These are phyloP conservation scores for Solanum sparsipilum DNA, from an alignment of 257 asterid genomes.

Conservation along the genomic window DNA sequence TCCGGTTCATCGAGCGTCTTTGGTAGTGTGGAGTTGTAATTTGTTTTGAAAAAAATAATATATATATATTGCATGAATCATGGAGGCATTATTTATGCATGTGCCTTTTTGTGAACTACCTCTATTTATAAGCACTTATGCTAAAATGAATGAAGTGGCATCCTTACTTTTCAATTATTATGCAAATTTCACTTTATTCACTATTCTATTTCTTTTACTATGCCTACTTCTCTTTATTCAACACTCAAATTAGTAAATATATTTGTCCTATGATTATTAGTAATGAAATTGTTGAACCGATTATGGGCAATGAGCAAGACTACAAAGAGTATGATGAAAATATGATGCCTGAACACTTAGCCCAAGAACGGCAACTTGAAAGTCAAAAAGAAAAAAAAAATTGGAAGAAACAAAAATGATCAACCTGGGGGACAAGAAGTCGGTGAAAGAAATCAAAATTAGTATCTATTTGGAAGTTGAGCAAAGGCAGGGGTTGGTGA, in stretches of 20 bases:
- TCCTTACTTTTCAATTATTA: neutral
- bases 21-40: neutral
- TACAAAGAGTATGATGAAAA: neutral
- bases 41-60: neutral
- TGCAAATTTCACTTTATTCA: neutral
- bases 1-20: neutral
- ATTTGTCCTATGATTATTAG: neutral
- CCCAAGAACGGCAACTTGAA: neutral
- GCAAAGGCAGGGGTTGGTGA: neutral
- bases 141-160: neutral
- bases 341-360: neutral
- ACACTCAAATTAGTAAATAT: neutral
- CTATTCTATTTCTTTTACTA: neutral
- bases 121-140: neutral
- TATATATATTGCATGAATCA: neutral
- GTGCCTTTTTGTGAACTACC: neutral
- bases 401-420: neutral
- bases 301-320: neutral
- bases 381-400: neutral
- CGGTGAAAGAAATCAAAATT: neutral
- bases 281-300: neutral
- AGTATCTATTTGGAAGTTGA: neutral
- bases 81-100: neutral
- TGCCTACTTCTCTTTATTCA: neutral
- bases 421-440: neutral